phyloP scores from a whole-genome alignment of 306 rosid genomes.

The Macrotyloma uniflorum region DNA sequence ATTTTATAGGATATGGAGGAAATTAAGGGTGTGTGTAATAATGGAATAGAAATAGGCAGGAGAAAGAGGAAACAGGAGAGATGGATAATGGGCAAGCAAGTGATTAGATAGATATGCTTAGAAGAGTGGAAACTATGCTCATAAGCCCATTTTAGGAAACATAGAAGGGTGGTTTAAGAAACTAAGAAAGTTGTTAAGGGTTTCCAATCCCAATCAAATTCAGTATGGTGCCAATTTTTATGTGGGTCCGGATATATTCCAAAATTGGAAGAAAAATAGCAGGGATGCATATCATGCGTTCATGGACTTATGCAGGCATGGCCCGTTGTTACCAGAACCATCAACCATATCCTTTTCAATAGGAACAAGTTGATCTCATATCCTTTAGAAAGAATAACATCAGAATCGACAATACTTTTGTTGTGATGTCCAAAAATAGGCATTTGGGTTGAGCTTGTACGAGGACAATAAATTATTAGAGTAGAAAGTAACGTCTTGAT shows the following conservation, averaged over 20 bases:
- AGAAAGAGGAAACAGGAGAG: too few species aligned
- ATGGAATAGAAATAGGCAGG: too few species aligned
- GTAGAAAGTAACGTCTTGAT: neutral
- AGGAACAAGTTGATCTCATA: conserved; percentile 31
- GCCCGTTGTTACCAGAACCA: conserved; percentile 37
- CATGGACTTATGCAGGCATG: conserved; percentile 29
- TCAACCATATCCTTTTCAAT: conserved; percentile 47
- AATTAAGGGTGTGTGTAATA: neutral
- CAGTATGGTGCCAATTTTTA: conserved; percentile 19
- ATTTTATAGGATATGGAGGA: conserved; percentile 8
- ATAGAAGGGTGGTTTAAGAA: neutral
- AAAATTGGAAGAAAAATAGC: conserved; percentile 29
- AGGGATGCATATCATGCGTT: conserved; percentile 16
- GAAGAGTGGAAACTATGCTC: neutral
- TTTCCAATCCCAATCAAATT: conserved; percentile 23
- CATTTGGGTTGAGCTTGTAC: conserved; percentile 23
- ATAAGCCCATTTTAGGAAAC: conserved; percentile 7
- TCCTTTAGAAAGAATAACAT: conserved; percentile 22
- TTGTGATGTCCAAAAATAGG: conserved; percentile 37
- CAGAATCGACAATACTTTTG: conserved; percentile 40
- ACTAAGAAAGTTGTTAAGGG: neutral
- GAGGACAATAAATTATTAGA: conserved; percentile 19
- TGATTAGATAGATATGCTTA: neutral
- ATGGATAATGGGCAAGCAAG: neutral
- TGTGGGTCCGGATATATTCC: conserved; percentile 44